A percentile compares a stretch with the other conserved stretches of the same genome.
Evolutionary conservation across 1,139 yeast species (phyloP).

Genomic region (Lodderomyces metapsilosis): DNA sequence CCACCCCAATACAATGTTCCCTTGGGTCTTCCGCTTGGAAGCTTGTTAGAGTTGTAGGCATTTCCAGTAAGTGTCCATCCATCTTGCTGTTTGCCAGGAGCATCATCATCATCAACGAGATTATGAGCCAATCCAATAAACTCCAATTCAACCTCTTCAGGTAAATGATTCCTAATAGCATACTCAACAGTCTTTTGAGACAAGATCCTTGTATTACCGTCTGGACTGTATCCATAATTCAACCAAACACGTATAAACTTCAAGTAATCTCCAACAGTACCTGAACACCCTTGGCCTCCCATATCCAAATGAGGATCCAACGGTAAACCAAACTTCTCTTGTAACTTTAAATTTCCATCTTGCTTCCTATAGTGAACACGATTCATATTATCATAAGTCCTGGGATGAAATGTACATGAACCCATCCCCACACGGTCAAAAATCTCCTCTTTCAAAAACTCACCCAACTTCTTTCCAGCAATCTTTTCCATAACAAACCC

Average conservation of each 20-base stretch:
- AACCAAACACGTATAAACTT: constrained; percentile 47
- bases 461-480: constrained; percentile 42
- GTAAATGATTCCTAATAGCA: constrained; percentile 36
- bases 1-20: constrained; percentile 48
- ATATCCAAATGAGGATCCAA: constrained; percentile 36
- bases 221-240: constrained; percentile 43
- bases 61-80: constrained; percentile 79
- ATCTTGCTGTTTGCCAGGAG: constrained; percentile 52
- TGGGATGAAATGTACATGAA: constrained; percentile 35
- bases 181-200: constrained; percentile 28
- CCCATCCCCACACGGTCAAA: constrained; percentile 47
- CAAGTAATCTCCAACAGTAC: constrained; percentile 42
- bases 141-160: constrained; percentile 23
- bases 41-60: constrained; percentile 53
- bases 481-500: constrained; percentile 47
- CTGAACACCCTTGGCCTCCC: constrained; percentile 53
- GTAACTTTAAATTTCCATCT: constrained; percentile 17
- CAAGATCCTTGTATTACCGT: constrained; percentile 33
- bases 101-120: constrained; percentile 19
- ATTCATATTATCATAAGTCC: constrained; percentile 24
- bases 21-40: constrained; percentile 41
- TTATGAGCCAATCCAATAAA: constrained; percentile 17
- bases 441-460: constrained; percentile 36
- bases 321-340: constrained; percentile 17
- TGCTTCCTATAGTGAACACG: constrained; percentile 24